phyloP scores from a whole-genome alignment of 2,329 filamentous ascomycete species.

The Myriosclerotinia duriaeana region DNA sequence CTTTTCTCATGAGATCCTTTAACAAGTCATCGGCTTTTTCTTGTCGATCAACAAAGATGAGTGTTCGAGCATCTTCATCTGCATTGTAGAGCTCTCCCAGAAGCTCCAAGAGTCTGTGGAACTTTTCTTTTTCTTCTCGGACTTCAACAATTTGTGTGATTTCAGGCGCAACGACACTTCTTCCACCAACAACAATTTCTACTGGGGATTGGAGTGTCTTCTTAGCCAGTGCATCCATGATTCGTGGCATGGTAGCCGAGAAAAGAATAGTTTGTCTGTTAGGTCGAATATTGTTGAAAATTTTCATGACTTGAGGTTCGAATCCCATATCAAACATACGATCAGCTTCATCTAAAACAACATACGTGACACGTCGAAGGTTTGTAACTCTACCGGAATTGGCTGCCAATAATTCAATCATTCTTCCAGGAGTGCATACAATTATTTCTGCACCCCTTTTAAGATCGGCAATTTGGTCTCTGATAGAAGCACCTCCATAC shows the following conservation, averaged over 20 bases:
- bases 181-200: constrained; percentile 89
- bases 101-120: constrained; percentile 78
- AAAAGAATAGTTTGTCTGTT: constrained; percentile 94
- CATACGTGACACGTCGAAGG: constrained; percentile 82
- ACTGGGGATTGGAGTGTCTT: constrained; percentile 84
- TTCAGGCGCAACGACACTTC: constrained; percentile 82
- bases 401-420: constrained; percentile 91
- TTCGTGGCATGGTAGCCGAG: constrained; percentile 91
- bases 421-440: constrained; percentile 89
- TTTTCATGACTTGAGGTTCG: constrained; percentile 96
- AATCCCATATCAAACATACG: constrained; percentile 99
- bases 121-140: constrained; percentile 78
- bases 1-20: constrained; percentile 76
- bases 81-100: constrained; percentile 82
- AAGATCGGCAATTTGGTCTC: constrained; percentile 94
- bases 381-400: constrained; percentile 96
- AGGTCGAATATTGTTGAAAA: constrained; percentile 86
- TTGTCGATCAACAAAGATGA: constrained; percentile 91
- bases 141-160: constrained; percentile 94
- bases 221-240: constrained; percentile 86
- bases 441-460: constrained; percentile 95
- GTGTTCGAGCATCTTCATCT: constrained; percentile 83
- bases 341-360: constrained; percentile 95
- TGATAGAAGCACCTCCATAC: constrained; percentile 93
- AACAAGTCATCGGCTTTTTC: constrained; percentile 82